Evolutionary conservation across 129 eudicot genomes (phyloP).

Genomic region (Solidago caesia): DNA sequence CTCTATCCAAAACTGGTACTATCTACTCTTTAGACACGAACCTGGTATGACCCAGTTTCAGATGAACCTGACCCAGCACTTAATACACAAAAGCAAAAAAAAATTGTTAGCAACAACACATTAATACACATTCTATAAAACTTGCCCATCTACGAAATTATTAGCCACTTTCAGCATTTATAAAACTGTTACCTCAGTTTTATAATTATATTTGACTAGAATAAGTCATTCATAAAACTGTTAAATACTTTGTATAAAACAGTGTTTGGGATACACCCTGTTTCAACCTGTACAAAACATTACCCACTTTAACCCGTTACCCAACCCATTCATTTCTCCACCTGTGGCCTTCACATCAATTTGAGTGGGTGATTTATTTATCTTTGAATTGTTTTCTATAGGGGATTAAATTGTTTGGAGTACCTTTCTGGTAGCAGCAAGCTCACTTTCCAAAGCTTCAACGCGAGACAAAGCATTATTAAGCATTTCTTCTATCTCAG

Average conservation of each 20-base stretch:
- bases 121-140: too few species aligned
- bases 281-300: neutral
- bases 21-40: too few species aligned
- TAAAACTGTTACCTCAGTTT: neutral
- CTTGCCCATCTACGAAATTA: too few species aligned
- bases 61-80: too few species aligned
- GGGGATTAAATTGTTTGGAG: neutral
- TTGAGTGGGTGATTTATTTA: neutral
- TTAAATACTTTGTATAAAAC: too few species aligned
- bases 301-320: constrained; percentile 7
- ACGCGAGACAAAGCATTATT: constrained; percentile 70
- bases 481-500: constrained; percentile 76
- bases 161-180: too few species aligned
- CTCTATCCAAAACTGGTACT: too few species aligned
- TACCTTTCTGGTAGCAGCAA: constrained; percentile 77
- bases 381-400: neutral
- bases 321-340: neutral
- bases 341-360: neutral
- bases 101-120: too few species aligned
- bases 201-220: neutral
- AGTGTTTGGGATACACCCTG: neutral
- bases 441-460: constrained; percentile 64
- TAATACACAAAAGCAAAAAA: too few species aligned
- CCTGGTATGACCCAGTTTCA: too few species aligned
- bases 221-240: neutral